Percentiles rank a stretch among this genome's conserved stretches.
Evolutionary conservation across 2,329 filamentous ascomycete species (phyloP).

Genomic region (Zarea fungicola): DNA sequence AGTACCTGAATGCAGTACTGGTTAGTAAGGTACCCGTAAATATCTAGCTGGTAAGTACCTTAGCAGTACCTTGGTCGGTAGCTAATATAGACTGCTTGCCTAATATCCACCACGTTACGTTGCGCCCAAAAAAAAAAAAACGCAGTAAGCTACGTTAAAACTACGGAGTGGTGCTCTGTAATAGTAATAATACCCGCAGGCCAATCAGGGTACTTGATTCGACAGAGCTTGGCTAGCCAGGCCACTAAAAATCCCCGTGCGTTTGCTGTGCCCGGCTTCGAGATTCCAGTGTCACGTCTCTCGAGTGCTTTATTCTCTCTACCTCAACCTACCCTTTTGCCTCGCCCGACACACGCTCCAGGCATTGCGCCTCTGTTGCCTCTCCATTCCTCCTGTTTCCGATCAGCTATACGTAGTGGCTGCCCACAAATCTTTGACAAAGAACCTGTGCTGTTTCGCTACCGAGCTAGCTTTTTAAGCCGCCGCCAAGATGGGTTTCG

Average conservation of each 20-base stretch:
- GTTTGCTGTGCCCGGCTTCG: conserved; percentile 3
- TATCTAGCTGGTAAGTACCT: too few species aligned
- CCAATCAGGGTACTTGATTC: conserved; percentile 10
- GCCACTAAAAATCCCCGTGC: conserved; percentile 10
- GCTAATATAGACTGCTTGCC: too few species aligned
- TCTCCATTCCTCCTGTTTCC: background rate
- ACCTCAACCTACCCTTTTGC: background rate
- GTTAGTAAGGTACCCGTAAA: too few species aligned
- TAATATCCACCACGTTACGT: conserved; percentile 11
- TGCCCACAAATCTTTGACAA: background rate
- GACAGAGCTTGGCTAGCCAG: conserved; percentile 5
- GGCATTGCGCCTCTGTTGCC: conserved; percentile 17
- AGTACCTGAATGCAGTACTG: background rate
- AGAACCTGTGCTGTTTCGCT: conserved; percentile 2
- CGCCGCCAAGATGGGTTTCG: conserved; percentile 70
- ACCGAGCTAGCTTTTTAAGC: conserved; percentile 7
- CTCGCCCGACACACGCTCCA: conserved; percentile 6
- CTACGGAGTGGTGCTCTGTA: too few species aligned
- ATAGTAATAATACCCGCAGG: background rate
- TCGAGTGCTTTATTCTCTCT: conserved; percentile 10
- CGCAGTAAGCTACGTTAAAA: conserved; percentile 4
- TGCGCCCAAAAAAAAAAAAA: conserved; percentile 6
- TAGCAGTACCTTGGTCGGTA: too few species aligned
- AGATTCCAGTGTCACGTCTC: conserved; percentile 12
- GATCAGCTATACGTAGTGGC: conserved; percentile 3